Conservation (phyloP, 352 stramenopile species). For the Pythium phragmitis region DNA sequence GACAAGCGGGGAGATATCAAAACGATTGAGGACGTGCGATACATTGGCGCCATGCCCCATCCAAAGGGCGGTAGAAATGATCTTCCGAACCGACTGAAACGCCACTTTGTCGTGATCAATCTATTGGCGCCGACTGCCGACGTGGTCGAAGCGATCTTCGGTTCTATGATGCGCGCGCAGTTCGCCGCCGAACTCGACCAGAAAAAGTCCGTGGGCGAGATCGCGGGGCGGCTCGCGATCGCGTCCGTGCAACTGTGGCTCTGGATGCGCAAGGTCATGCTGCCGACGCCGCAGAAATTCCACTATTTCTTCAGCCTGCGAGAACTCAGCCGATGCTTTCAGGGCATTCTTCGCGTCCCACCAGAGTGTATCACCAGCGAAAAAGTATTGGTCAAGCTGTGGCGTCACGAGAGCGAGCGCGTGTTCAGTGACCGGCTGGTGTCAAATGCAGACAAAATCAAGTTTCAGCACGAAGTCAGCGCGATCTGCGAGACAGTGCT, state of each 20-base stretch:
- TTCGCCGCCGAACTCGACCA: slow-evolving; percentile 34
- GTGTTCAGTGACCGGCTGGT: slow-evolving; percentile 82
- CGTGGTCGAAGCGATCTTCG: slow-evolving; percentile 88
- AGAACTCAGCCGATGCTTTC: slow-evolving; percentile 72
- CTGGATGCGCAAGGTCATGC: slow-evolving; percentile 65
- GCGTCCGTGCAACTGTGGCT: slow-evolving; percentile 67
- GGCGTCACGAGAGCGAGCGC: slow-evolving; percentile 83
- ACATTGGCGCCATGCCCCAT: slow-evolving; percentile 65
- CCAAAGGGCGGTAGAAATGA: slow-evolving; percentile 73
- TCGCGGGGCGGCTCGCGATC: slow-evolving; percentile 42
- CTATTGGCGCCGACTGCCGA: slow-evolving; percentile 67
- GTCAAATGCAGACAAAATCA: slow-evolving; percentile 67
- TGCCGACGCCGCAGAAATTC: slow-evolving; percentile 78
- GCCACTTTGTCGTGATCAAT: slow-evolving; percentile 90
- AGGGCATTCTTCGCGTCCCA: slow-evolving; percentile 70
- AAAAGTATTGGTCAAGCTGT: slow-evolving; percentile 61
- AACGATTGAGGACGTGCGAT: slow-evolving; percentile 64
- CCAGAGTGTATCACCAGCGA: slow-evolving; percentile 51
- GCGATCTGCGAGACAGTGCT: slow-evolving; percentile 48
- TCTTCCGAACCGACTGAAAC: slow-evolving; percentile 87
- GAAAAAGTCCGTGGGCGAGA: slow-evolving; percentile 43
- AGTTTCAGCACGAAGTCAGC: slow-evolving; percentile 57
- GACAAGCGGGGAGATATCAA: slow-evolving; percentile 84
- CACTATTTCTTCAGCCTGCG: slow-evolving; percentile 84
- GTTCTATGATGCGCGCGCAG: slow-evolving; percentile 66